phyloP scores from a whole-genome alignment of 345 rosid species.

The Murraya paniculata region DNA sequence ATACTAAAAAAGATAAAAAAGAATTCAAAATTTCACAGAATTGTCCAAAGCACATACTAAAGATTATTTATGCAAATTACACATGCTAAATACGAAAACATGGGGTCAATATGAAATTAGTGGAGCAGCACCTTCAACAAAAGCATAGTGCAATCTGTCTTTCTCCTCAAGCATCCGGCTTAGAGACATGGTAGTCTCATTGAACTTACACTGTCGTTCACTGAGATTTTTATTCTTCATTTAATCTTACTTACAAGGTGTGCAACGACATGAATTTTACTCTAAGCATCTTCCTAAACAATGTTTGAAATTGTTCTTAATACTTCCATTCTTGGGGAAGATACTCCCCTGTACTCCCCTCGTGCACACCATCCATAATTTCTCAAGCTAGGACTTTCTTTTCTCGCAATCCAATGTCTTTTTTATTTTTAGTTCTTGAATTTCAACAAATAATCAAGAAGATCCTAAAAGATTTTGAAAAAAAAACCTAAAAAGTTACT shows the following conservation, averaged over 20 bases:
- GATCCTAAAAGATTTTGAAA: too few relatives aligned
- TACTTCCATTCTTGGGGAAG: constrained; percentile 56
- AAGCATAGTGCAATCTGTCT: constrained; percentile 54
- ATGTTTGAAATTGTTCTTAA: constrained; percentile 54
- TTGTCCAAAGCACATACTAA: not conserved
- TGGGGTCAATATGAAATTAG: not conserved
- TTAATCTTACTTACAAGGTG: constrained; percentile 52
- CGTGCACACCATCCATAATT: constrained; percentile 85
- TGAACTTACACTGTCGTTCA: constrained; percentile 48
- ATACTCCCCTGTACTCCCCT: constrained; percentile 63
- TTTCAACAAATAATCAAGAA: too few relatives aligned
- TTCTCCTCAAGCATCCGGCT: constrained; percentile 71
- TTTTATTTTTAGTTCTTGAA: too few relatives aligned
- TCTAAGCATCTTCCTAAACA: constrained; percentile 40
- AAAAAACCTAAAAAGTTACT: too few relatives aligned
- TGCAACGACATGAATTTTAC: constrained; percentile 42
- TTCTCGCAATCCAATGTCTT: constrained; percentile 52
- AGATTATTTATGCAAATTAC: not conserved
- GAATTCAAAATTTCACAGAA: too few relatives aligned
- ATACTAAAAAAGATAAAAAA: too few relatives aligned
- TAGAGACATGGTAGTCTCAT: constrained; percentile 52
- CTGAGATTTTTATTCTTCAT: constrained; percentile 56
- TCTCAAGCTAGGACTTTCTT: constrained; percentile 27
- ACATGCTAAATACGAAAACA: constrained; percentile 9
- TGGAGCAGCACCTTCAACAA: constrained; percentile 54